These are phyloP conservation scores for Pilobolus umbonatus DNA, from an alignment of 192 early-diverging fungal genomes.

Conservation along the genomic window DNA sequence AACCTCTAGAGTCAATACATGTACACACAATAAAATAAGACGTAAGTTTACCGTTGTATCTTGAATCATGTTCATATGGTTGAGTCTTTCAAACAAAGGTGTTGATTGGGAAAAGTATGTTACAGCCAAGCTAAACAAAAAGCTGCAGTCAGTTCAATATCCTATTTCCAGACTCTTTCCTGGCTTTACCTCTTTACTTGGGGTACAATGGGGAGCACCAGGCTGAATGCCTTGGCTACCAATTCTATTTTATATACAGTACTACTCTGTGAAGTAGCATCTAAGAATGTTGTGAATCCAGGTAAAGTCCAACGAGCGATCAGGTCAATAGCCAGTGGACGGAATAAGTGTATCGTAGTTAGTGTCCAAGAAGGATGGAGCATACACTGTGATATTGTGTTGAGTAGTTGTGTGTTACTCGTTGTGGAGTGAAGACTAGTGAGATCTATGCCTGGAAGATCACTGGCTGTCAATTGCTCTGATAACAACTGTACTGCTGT, in stretches of 20 bases:
- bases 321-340: slow-evolving; percentile 80
- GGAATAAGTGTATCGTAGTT: slow-evolving; percentile 45
- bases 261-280: slow-evolving; percentile 1
- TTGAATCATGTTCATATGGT: slow-evolving; percentile 12
- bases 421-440: slow-evolving; percentile 5
- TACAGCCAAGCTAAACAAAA: slow-evolving; percentile 45
- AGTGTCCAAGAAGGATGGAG: slow-evolving; percentile 24
- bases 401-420: slow-evolving; percentile 16
- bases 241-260: slow-evolving; percentile 34
- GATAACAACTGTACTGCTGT: background rate
- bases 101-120: slow-evolving; percentile 49
- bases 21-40: background rate
- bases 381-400: slow-evolving; percentile 20
- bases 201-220: slow-evolving; percentile 62
- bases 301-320: slow-evolving; percentile 65
- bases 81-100: slow-evolving; percentile 48
- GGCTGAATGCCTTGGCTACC: slow-evolving; percentile 52
- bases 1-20: background rate
- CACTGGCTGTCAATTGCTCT: background rate
- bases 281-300: slow-evolving; percentile 26
- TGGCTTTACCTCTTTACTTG: slow-evolving; percentile 64
- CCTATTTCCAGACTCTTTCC: slow-evolving; percentile 15
- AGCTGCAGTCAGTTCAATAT: slow-evolving; percentile 1
- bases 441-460: slow-evolving; percentile 1
- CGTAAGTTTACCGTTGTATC: slow-evolving; percentile 1